Evolutionary conservation across 176 grass and related monocot genomes (phyloP).

Genomic region (Carex littledalei): DNA sequence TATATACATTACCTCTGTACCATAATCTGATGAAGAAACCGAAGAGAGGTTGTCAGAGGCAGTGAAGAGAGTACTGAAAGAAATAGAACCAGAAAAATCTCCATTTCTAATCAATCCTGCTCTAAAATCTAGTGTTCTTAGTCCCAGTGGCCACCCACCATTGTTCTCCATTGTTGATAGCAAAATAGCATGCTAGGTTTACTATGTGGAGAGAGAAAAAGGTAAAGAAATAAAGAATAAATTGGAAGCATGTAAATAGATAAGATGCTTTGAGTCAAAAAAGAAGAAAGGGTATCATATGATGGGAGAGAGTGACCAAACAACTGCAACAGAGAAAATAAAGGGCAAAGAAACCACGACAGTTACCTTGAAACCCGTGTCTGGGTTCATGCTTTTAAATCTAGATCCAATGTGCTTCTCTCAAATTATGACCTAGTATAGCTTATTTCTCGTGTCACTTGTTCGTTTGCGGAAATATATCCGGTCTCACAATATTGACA

Average conservation of each 20-base stretch:
- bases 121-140: conserved; percentile 34
- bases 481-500: too few species aligned
- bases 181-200: neutral
- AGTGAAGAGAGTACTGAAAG: conserved; percentile 46
- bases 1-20: conserved; percentile 34
- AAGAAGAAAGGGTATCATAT: conserved; percentile 49
- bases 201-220: neutral
- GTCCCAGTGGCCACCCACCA: conserved; percentile 66
- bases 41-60: conserved; percentile 35
- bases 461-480: neutral
- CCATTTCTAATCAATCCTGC: conserved; percentile 21
- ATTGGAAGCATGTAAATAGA: neutral
- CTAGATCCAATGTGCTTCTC: neutral
- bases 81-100: conserved; percentile 33
- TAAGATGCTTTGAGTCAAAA: conserved; percentile 17
- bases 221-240: neutral
- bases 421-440: neutral
- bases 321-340: conserved; percentile 32
- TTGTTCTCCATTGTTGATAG: conserved; percentile 25
- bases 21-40: conserved; percentile 37
- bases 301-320: conserved; percentile 39
- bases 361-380: conserved; percentile 30
- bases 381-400: neutral
- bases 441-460: neutral
- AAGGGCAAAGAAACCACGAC: conserved; percentile 18